Evolutionary conservation across 73 alveolate species (phyloP), one percentile per base, ranked within the genome.

Genomic region (Paramecium octaurelia): DNA sequence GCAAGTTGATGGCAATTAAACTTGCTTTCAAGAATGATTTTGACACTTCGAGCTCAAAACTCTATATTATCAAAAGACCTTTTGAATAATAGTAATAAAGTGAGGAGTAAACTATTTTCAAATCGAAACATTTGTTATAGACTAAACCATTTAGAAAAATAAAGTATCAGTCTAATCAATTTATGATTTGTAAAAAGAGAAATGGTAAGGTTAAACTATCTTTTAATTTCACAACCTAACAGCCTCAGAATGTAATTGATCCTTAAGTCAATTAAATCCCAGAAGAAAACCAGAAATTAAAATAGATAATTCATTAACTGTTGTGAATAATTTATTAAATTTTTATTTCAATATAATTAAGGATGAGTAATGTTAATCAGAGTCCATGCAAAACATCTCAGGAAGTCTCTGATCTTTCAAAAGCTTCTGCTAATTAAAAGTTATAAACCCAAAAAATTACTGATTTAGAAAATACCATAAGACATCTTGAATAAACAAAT

Each of bases 271-370:
- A 77, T 77, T 10, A 16, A 38, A 43, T 77, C n/a, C 9, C 42
- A 12, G 75, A 77, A 34, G 75, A 77, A 34, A 40, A 77, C 31
- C 43, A 77, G 71, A 77, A 43, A 77, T 77, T 77, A 77, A 77
- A 77, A 43, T 43, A 77, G 50, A 21, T 77, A 34, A 42, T 77
- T 10, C 75, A 77, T 77, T 34, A 36, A 43, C 43, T 43, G 50
- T 20, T 77, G 42, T 77, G 90, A 77, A 77, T 46, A 77, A 24
- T 10, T 77, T 21, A 21, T 42, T 77, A 12, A 50, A 50, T 16
- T 50, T 50, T 50, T 50, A 50, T 50, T 50, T n/a, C 23, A 50
- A 16, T 50, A 36, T 77, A 43, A 27, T 27, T 10, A 23, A 29
- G 44, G 50, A 77, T 29, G 54, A 43, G 20, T 34, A 21, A 29